phyloP scores from a whole-genome alignment of 164 flowering plant genomes.

The Magnolia officinalis region DNA sequence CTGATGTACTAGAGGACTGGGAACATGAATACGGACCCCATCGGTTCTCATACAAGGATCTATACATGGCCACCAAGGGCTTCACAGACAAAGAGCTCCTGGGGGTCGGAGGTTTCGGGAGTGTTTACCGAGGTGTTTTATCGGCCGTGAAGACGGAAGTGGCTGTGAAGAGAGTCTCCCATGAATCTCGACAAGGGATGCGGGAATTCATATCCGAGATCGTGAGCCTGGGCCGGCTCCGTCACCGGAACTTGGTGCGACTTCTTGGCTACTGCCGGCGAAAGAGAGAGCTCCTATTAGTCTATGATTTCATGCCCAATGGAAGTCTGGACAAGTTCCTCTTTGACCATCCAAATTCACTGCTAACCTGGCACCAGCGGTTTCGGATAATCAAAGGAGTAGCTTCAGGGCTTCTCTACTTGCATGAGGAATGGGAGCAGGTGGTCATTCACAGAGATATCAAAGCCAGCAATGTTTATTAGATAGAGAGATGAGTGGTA shows the following conservation, averaged over 20 bases:
- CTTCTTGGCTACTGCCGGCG: slow-evolving; percentile 39
- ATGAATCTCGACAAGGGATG: too few species aligned
- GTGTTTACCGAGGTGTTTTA: too few species aligned
- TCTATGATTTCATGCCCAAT: slow-evolving; percentile 36
- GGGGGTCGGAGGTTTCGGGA: slow-evolving; percentile 36
- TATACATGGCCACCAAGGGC: slow-evolving; percentile 39
- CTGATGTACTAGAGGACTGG: slow-evolving; percentile 47
- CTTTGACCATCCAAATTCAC: background rate
- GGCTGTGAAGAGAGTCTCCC: too few species aligned
- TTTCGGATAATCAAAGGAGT: slow-evolving; percentile 2
- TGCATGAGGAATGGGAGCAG: slow-evolving; percentile 4
- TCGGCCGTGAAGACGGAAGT: too few species aligned
- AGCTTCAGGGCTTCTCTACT: slow-evolving; percentile 7
- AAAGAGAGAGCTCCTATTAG: too few species aligned
- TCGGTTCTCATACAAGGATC: slow-evolving; percentile 30
- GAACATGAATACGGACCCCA: slow-evolving; percentile 34
- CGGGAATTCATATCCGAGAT: too few species aligned
- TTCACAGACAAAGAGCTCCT: slow-evolving; percentile 38
- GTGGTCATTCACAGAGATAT: slow-evolving; percentile 39
- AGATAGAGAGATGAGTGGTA: too few species aligned
- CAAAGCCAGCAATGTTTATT: slow-evolving; percentile 14
- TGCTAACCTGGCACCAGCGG: slow-evolving; percentile 20
- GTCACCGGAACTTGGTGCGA: slow-evolving; percentile 45
- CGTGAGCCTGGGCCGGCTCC: slow-evolving; percentile 27
- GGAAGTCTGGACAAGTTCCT: slow-evolving; percentile 45